phyloP scores from a whole-genome alignment of 2,329 filamentous ascomycete genomes.

The Neopestalotiopsis sp. region DNA sequence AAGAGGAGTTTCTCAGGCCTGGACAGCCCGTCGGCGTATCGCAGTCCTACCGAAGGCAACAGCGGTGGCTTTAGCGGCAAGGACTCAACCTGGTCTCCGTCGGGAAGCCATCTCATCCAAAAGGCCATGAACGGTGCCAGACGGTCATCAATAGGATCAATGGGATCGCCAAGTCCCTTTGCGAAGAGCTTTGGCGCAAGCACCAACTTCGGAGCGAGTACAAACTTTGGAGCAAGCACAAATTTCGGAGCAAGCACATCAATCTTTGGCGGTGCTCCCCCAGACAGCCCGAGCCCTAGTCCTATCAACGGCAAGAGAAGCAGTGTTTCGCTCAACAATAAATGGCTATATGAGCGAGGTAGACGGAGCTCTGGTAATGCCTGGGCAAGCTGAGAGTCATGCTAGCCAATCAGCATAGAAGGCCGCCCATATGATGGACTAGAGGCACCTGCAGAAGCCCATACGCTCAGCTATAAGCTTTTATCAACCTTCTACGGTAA shows the following conservation, averaged over 20 bases:
- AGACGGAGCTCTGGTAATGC: conserved; percentile 56
- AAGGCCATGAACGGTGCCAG: conserved; percentile 65
- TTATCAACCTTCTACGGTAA: too few species aligned
- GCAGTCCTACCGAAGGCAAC: conserved; percentile 35
- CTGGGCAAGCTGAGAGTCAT: conserved; percentile 31
- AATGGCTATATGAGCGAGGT: conserved; percentile 92
- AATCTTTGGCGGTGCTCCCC: conserved; percentile 55
- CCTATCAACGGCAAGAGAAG: conserved; percentile 67
- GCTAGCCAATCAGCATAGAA: neutral
- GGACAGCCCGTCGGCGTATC: conserved; percentile 50
- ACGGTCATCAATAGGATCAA: conserved; percentile 67
- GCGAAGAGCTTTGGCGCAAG: conserved; percentile 57
- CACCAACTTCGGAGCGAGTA: conserved; percentile 50
- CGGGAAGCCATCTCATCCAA: conserved; percentile 65
- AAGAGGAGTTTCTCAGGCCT: conserved; percentile 62
- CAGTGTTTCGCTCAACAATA: conserved; percentile 83
- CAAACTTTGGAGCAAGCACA: conserved; percentile 56
- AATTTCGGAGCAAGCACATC: conserved; percentile 50
- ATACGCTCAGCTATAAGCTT: too few species aligned
- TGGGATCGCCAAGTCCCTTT: conserved; percentile 62
- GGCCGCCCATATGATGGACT: neutral
- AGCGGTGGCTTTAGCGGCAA: conserved; percentile 32
- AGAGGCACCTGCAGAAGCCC: too few species aligned
- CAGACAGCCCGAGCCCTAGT: conserved; percentile 72
- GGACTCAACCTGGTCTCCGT: conserved; percentile 52